phyloP scores from a whole-genome alignment of 192 early-diverging fungal species.

The Allomyces macrogynus region DNA sequence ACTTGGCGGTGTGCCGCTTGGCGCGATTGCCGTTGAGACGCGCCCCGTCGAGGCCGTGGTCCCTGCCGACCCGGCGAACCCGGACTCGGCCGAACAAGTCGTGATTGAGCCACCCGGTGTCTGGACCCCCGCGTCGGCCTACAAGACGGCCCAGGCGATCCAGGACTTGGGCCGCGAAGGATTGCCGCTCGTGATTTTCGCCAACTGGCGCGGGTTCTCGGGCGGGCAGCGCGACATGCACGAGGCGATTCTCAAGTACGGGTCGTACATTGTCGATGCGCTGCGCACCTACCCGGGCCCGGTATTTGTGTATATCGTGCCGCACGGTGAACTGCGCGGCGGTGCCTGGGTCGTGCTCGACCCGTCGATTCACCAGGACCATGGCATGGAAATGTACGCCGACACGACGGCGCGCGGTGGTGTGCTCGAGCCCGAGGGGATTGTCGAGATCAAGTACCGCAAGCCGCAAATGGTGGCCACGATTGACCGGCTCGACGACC shows the following conservation, averaged over 20 bases:
- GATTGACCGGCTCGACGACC: constrained; percentile 77
- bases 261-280: constrained; percentile 91
- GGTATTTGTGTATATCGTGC: constrained; percentile 87
- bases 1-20: constrained; percentile 91
- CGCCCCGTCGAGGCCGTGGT: constrained; percentile 77
- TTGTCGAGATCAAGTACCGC: constrained; percentile 96
- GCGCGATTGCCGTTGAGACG: constrained; percentile 90
- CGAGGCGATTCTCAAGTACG: constrained; percentile 94
- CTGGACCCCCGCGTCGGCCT: constrained; percentile 98
- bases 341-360: constrained; percentile 97
- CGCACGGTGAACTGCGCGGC: constrained; percentile 88
- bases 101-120: constrained; percentile 83
- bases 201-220: constrained; percentile 99
- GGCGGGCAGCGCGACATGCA: constrained; percentile 98
- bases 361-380: constrained; percentile 83
- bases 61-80: constrained; percentile 85
- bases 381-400: constrained; percentile 98
- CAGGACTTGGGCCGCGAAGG: constrained; percentile 98
- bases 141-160: constrained; percentile 97
- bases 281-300: constrained; percentile 89
- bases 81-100: constrained; percentile 71
- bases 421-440: constrained; percentile 90
- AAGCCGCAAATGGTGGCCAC: constrained; percentile 75
- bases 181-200: constrained; percentile 93
- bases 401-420: constrained; percentile 76